Conservation (phyloP, 345 rosid species). For the Linum usitatissimum region DNA sequence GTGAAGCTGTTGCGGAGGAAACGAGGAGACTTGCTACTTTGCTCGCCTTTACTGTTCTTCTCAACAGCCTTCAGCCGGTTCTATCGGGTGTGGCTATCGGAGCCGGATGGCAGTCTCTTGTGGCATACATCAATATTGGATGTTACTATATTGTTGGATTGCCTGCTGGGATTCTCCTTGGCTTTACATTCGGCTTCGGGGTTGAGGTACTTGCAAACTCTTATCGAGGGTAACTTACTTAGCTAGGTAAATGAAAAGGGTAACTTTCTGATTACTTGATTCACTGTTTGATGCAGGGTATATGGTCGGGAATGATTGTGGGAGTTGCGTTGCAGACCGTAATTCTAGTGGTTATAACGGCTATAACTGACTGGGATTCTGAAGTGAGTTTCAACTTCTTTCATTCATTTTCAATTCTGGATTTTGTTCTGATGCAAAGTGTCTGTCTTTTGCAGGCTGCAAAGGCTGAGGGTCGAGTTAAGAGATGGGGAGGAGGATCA, state of each 20-base stretch:
- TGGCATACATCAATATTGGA: slow-evolving; percentile 69
- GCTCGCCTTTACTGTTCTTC: slow-evolving; percentile 57
- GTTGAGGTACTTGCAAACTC: slow-evolving; percentile 30
- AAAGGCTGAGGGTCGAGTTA: slow-evolving; percentile 58
- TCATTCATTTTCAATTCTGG: neutral
- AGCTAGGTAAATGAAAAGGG: too few species aligned
- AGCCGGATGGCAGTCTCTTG: slow-evolving; percentile 90
- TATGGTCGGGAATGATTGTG: slow-evolving; percentile 73
- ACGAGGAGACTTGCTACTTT: slow-evolving; percentile 57
- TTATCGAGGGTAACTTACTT: too few species aligned
- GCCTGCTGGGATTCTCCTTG: slow-evolving; percentile 51
- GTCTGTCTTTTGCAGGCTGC: slow-evolving; percentile 40
- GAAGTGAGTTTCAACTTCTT: slow-evolving; percentile 27
- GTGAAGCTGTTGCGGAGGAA: slow-evolving; percentile 66
- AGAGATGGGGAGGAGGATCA: slow-evolving; percentile 71
- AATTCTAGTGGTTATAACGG: slow-evolving; percentile 37
- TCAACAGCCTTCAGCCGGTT: slow-evolving; percentile 87
- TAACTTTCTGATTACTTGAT: neutral
- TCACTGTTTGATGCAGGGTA: slow-evolving; percentile 27
- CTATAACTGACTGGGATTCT: slow-evolving; percentile 46
- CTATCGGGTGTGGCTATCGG: slow-evolving; percentile 94
- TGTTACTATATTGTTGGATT: slow-evolving; percentile 58
- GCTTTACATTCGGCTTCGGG: slow-evolving; percentile 43
- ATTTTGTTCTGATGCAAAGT: neutral
- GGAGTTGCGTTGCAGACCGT: slow-evolving; percentile 49